These are phyloP conservation scores for Marasmius sp. DNA, from an alignment of 1,284 basidiomycete genomes.

Conservation along the genomic window DNA sequence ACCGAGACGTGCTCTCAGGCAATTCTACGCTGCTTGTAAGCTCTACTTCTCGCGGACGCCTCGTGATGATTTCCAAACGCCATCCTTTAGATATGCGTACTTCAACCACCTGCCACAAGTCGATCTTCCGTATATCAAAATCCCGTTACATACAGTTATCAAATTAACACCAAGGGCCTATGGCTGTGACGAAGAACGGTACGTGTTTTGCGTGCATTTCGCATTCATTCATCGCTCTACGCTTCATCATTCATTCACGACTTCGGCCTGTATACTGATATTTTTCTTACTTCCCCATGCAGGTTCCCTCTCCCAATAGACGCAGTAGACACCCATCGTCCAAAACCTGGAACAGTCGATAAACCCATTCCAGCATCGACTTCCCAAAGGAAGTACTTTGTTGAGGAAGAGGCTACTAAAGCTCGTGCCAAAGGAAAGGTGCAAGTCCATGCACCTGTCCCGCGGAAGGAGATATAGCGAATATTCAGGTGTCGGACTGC, in stretches of 20 bases:
- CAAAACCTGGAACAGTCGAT: slow-evolving; percentile 65
- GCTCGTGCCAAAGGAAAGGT: background rate
- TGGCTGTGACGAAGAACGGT: slow-evolving; percentile 97
- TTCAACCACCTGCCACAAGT: slow-evolving; percentile 92
- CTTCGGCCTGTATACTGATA: background rate
- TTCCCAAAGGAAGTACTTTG: slow-evolving; percentile 41
- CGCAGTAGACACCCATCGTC: slow-evolving; percentile 92
- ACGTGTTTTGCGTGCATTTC: slow-evolving; percentile 15
- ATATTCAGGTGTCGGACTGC: background rate
- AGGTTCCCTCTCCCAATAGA: slow-evolving; percentile 86
- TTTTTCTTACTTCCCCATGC: background rate
- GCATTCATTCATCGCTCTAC: too few species aligned
- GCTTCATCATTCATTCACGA: too few species aligned
- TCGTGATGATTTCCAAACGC: background rate
- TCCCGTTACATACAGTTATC: slow-evolving; percentile 95
- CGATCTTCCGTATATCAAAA: slow-evolving; percentile 97
- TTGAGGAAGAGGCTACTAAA: slow-evolving; percentile 9
- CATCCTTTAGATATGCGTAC: slow-evolving; percentile 78
- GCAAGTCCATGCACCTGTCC: background rate
- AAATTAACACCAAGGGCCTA: slow-evolving; percentile 98
- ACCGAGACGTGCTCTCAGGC: slow-evolving; percentile 45
- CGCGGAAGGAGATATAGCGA: background rate
- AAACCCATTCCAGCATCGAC: slow-evolving; percentile 26
- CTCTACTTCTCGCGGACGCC: background rate
- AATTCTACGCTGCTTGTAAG: slow-evolving; percentile 86